Evolutionary conservation across 352 stramenopile species (phyloP).

Genomic region (Phytophthora niederhauseri): DNA sequence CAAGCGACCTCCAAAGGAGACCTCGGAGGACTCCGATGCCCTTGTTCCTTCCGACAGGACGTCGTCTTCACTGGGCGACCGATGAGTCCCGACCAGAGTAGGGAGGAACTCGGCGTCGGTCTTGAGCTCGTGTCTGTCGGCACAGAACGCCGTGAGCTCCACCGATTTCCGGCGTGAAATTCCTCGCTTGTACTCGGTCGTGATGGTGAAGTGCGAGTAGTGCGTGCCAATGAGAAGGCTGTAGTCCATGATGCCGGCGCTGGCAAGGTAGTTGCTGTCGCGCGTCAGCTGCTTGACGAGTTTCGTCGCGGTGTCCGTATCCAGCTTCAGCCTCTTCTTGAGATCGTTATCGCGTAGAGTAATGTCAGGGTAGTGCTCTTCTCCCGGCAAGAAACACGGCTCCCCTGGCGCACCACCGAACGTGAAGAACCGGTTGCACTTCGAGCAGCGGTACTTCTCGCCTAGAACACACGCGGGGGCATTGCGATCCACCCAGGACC

Average conservation of each 20-base stretch:
- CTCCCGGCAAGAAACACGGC: slow-evolving; percentile 58
- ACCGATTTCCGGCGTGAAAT: slow-evolving; percentile 40
- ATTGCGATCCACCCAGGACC: slow-evolving; percentile 90
- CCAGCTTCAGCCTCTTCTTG: slow-evolving; percentile 83
- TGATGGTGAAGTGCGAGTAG: slow-evolving; percentile 85
- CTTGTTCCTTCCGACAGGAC: slow-evolving; percentile 32
- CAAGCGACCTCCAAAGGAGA: slow-evolving; percentile 20
- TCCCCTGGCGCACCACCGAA: slow-evolving; percentile 58
- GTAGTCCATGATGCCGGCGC: slow-evolving; percentile 93
- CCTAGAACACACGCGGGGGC: slow-evolving; percentile 75
- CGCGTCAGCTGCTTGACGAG: slow-evolving; percentile 84
- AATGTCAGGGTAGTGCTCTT: slow-evolving; percentile 85
- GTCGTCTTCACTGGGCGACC: slow-evolving; percentile 29
- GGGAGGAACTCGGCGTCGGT: slow-evolving; percentile 50
- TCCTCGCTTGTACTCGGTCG: slow-evolving; percentile 38
- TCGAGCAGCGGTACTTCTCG: slow-evolving; percentile 81
- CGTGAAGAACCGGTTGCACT: slow-evolving; percentile 86
- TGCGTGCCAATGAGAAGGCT: slow-evolving; percentile 89
- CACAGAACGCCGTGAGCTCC: slow-evolving; percentile 35
- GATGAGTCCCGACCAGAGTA: slow-evolving; percentile 37
- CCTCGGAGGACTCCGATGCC: slow-evolving; percentile 32
- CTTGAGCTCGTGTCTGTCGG: slow-evolving; percentile 28
- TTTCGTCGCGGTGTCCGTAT: slow-evolving; percentile 48
- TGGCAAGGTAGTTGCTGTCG: slow-evolving; percentile 85
- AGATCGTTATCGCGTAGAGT: slow-evolving; percentile 87